phyloP scores from a whole-genome alignment of 2,329 filamentous ascomycete genomes.

The Trichophyton rubrum region DNA sequence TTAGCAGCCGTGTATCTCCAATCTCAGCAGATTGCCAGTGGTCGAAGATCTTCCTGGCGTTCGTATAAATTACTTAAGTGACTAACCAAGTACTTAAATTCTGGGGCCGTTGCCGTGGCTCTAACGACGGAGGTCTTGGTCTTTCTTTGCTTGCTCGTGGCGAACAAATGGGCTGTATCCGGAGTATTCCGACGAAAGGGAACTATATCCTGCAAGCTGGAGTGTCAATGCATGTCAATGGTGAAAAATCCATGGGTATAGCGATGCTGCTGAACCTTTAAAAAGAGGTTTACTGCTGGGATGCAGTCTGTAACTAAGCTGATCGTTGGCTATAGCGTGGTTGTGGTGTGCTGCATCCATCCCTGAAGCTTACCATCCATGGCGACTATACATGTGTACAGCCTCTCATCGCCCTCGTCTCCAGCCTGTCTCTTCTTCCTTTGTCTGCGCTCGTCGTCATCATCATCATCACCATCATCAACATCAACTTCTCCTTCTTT shows the following conservation, averaged over 20 bases:
- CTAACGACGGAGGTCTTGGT: not conserved
- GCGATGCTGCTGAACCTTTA: not conserved
- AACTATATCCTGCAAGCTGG: not conserved
- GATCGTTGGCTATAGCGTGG: not conserved
- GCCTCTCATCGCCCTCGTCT: too few species aligned
- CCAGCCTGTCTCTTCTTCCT: not conserved
- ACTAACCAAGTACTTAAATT: too few species aligned
- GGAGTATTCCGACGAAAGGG: not conserved
- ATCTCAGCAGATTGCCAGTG: not conserved
- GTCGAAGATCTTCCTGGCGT: not conserved
- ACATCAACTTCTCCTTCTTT: not conserved
- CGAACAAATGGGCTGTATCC: not conserved
- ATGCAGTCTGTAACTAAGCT: not conserved
- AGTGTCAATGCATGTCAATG: not conserved
- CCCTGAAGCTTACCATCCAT: not conserved
- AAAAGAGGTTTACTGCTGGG: not conserved
- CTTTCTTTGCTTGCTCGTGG: not conserved
- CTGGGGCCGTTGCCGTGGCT: not conserved
- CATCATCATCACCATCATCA: too few species aligned
- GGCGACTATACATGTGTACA: not conserved
- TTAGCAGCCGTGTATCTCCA: not conserved
- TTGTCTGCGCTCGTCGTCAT: not conserved
- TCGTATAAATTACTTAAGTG: not conserved
- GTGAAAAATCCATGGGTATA: not conserved
- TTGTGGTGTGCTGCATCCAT: not conserved